Conservation (phyloP, 805 yeast genomes). For the Saccharomycopsis sp. region DNA sequence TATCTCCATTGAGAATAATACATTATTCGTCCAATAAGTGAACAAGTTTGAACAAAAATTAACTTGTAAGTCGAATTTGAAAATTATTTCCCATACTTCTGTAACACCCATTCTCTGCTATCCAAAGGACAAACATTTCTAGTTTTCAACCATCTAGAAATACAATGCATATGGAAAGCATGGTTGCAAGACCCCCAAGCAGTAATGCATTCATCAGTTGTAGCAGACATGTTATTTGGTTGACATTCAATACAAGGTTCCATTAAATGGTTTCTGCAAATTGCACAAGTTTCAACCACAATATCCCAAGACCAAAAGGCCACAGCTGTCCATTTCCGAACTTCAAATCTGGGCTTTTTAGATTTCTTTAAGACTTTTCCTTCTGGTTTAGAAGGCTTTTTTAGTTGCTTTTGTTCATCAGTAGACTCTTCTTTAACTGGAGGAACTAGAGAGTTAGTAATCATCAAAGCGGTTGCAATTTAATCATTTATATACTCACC, state of each 20-base stretch:
- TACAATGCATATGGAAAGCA: slow-evolving; percentile 97
- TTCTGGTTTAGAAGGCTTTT: too few relatives aligned
- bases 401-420: too few relatives aligned
- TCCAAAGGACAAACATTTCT: slow-evolving; percentile 96
- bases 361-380: neutral
- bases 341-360: slow-evolving; percentile 73
- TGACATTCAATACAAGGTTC: slow-evolving; percentile 97
- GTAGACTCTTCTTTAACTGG: too few relatives aligned
- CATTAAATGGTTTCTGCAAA: slow-evolving; percentile 96
- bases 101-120: slow-evolving; percentile 77
- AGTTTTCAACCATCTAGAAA: slow-evolving; percentile 87
- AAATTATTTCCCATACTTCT: slow-evolving; percentile 57
- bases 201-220: slow-evolving; percentile 74
- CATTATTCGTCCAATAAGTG: too few relatives aligned
- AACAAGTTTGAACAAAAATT: too few relatives aligned
- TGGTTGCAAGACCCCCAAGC: slow-evolving; percentile 98
- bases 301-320: slow-evolving; percentile 99
- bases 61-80: too few relatives aligned
- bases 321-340: slow-evolving; percentile 97
- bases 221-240: slow-evolving; percentile 56
- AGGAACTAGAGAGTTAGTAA: too few relatives aligned
- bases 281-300: slow-evolving; percentile 92
- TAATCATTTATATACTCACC: neutral
- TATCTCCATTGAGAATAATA: too few relatives aligned
- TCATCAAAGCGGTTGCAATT: too few relatives aligned